These are phyloP conservation scores for Margaritispora aquatica DNA, from an alignment of 495 filamentous ascomycete genomes.

Conservation along the genomic window DNA sequence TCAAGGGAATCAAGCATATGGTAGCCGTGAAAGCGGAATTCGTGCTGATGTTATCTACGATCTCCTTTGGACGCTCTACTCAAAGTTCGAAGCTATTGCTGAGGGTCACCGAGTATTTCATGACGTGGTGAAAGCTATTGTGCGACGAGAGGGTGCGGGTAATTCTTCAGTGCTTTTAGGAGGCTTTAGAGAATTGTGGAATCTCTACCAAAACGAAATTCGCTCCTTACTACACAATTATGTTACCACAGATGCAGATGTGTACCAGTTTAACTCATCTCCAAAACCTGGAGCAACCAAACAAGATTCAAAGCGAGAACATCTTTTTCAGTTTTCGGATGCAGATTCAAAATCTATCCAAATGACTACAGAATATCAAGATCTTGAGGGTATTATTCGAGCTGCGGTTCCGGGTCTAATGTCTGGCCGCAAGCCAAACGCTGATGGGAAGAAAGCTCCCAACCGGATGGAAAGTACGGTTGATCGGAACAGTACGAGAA, in stretches of 20 bases:
- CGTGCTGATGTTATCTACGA: constrained; percentile 81
- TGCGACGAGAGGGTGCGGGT: constrained; percentile 53
- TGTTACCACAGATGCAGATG: constrained; percentile 84
- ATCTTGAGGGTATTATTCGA: constrained; percentile 82
- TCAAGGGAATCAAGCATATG: constrained; percentile 58
- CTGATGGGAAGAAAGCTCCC: constrained; percentile 34
- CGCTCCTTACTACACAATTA: constrained; percentile 93
- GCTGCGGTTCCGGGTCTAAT: constrained; percentile 90
- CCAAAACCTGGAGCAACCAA: constrained; percentile 31
- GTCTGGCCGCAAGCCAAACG: constrained; percentile 55
- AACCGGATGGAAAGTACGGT: constrained; percentile 23
- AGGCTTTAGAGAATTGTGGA: constrained; percentile 92
- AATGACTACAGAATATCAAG: constrained; percentile 75
- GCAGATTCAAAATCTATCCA: constrained; percentile 70
- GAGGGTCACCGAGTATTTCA: constrained; percentile 93
- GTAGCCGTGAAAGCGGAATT: constrained; percentile 60
- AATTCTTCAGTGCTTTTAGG: constrained; percentile 53
- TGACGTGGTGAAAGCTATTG: constrained; percentile 77
- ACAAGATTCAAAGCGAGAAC: constrained; percentile 51
- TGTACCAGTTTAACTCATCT: constrained; percentile 42
- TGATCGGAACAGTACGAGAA: constrained; percentile 35
- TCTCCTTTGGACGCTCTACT: constrained; percentile 84
- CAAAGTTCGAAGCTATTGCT: constrained; percentile 93
- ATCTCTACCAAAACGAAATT: constrained; percentile 69
- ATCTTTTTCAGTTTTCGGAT: constrained; percentile 86